Base-by-base conservation (phyloP, 495 filamentous ascomycete genomes). In the Hypoxylon cercidicola region DNA sequence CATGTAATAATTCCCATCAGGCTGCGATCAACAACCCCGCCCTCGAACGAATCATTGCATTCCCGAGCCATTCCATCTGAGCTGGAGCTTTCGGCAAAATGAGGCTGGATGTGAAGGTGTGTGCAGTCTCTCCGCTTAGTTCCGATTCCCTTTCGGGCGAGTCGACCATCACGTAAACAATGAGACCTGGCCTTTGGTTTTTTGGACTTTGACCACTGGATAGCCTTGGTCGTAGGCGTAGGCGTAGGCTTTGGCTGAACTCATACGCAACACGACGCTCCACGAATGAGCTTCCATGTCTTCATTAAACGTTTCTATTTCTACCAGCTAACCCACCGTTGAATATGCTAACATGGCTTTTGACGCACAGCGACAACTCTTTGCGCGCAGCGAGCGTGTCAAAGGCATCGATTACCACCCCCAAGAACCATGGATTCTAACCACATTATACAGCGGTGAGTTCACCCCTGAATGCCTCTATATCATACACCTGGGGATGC, bases 351-450 rank as follows among this genome's bases (percentile, higher is more conserved):
- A 71, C 52, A 71, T 71, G 79, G 72, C 70, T 72, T 56, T 74
- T 74, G 62, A 74, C 20, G 66, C 81, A 70, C 74, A 91, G 89
- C 88, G 89, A 77, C 88, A 92, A 78, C 87, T 93, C 72, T 89
- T 90, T 79, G 89, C 90, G 69, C 86, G 89, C 76, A 91, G 87
- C 64, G 90, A 97, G 85, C 88, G 93, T 79, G 93, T 97, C 63
- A 97, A 97, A 80, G 93, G 93, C 72, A 96, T 97, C 74, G 93
- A 97, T 79, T 97, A 96, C 79, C 93, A 97, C 74, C 93, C 93
- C 20, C 91, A 91, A 52, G 93, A 97, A 83, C 92, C 93, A 83
- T 97, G 93, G 93, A 96, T 99, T 73, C 81, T 99, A 70, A 97
- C 93, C 15, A 97, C 95, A 21, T 79, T 97, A 69, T 98, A 97